Base-by-base conservation (phyloP, 2,329 filamentous ascomycete species). In the Verticillium dahliae region DNA sequence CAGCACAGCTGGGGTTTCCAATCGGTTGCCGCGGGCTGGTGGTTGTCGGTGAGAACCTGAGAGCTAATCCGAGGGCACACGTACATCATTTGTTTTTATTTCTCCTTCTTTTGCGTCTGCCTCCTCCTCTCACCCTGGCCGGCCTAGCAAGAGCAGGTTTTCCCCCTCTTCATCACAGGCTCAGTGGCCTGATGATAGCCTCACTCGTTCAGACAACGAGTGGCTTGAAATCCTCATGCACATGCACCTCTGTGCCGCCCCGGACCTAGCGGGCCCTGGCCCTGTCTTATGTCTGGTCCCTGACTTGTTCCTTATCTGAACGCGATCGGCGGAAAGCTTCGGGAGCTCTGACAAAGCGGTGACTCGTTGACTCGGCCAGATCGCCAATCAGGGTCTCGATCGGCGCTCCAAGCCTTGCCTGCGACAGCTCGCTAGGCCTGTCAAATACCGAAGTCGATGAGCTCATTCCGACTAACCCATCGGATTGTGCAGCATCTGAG, bases 1-100 rank as follows among this genome's bases (percentile, higher is more conserved):
- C 73, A 74, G 68, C 73, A 66, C 71, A 69, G 63, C 61, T 60
- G 66, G 65, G 55, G 60, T 56, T 60, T 60, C 61, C 57, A 55
- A 31, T 67, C 61, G 57, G 45, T 50, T 45, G 60, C 27, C 60
- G 54, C 61, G 55, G 54, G 52, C 55, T 57, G 62, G 67, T 52
- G 63, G 72, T 74, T 73, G 72, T 73, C 73, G 61, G 66, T 75
- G 74, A 73, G 74, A 76, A 76, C 74, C 71, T 74, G 74, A 76
- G 73, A 76, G 73, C 73, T 76, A 70, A 75, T 75, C 74, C 75
- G 74, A 76, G 74, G 73, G 74, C 70, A 62, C 54, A 54, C 22
- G 15, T 57, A 33, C 33, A 50, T 61, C 35, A 58, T 57, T 37
- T 61, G 35, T 61, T 45, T 64, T 10, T 31, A 58, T 50, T 38